Evolutionary conservation across 371 early-diverging fungal species (phyloP).

Genomic region (Lichtheimia hyalospora): DNA sequence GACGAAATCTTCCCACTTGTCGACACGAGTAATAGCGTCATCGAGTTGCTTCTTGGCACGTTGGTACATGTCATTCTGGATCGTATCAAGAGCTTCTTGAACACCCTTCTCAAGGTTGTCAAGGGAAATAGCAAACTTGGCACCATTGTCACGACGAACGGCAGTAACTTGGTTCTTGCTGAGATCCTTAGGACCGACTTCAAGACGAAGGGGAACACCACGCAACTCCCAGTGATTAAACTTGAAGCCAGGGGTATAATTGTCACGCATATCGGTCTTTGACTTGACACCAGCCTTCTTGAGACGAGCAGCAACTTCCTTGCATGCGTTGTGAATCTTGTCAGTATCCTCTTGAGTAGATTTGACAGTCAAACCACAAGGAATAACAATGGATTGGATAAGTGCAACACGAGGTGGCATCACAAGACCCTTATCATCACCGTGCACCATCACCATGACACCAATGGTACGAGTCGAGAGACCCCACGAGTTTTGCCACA

Average conservation of each 20-base stretch:
- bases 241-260: conserved; percentile 98
- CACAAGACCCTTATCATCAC: conserved; percentile 99
- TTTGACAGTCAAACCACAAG: conserved; percentile 95
- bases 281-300: conserved; percentile 84
- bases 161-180: conserved; percentile 77
- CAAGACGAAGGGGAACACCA: conserved; percentile 98
- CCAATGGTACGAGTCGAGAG: conserved; percentile 99
- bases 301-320: conserved; percentile 68
- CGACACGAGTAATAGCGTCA: conserved; percentile 72
- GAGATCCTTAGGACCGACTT: conserved; percentile 98
- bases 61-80: conserved; percentile 93
- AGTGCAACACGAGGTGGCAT: conserved; percentile 97
- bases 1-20: conserved; percentile 93
- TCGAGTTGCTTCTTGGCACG: conserved; percentile 87
- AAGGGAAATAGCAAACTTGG: conserved; percentile 66
- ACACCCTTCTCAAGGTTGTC: conserved; percentile 64
- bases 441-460: conserved; percentile 99
- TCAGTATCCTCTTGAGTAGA: conserved; percentile 72
- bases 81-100: conserved; percentile 70
- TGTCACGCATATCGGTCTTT: conserved; percentile 90
- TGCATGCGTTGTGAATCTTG: conserved; percentile 66
- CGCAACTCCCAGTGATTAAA: conserved; percentile 99
- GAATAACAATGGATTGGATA: conserved; percentile 94
- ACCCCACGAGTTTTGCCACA: conserved; percentile 99
- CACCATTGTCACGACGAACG: conserved; percentile 90